Conservation (phyloP, 192 early-diverging fungal species). For the Coemansia javaensis region DNA sequence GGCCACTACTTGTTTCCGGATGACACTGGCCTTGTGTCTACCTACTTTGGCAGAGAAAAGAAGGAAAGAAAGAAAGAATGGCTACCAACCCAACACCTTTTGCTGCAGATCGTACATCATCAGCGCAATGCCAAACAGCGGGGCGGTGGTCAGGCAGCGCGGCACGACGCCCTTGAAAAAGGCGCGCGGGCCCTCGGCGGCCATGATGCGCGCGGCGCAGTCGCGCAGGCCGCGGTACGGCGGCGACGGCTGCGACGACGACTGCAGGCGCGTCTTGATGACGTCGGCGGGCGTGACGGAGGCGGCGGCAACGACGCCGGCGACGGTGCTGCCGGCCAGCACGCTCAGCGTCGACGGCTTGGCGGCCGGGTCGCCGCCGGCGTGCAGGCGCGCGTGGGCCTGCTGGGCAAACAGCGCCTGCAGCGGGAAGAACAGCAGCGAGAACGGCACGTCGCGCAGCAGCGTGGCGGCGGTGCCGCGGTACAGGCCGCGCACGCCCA, state of each 20-base stretch:
- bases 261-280: slow-evolving; percentile 72
- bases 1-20: too few relatives aligned
- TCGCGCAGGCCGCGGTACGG: slow-evolving; percentile 36
- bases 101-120: slow-evolving; percentile 69
- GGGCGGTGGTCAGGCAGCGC: slow-evolving; percentile 44
- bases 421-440: slow-evolving; percentile 78
- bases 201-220: slow-evolving; percentile 54
- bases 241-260: slow-evolving; percentile 50
- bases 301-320: slow-evolving; percentile 88
- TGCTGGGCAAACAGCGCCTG: slow-evolving; percentile 46
- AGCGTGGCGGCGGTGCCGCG: slow-evolving; percentile 88
- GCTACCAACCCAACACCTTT: slow-evolving; percentile 40
- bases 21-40: too few relatives aligned
- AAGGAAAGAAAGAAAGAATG: neutral
- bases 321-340: slow-evolving; percentile 91
- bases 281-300: slow-evolving; percentile 71
- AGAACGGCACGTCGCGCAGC: slow-evolving; percentile 86
- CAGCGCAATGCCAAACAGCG: slow-evolving; percentile 60
- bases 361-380: slow-evolving; percentile 62
- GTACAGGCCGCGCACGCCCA: slow-evolving; percentile 84
- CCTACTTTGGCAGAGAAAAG: too few relatives aligned
- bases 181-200: slow-evolving; percentile 51
- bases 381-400: slow-evolving; percentile 34
- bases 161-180: slow-evolving; percentile 70
- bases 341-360: slow-evolving; percentile 72